Conservation (phyloP, 2,329 filamentous ascomycete species). For the Didymella exigua region DNA sequence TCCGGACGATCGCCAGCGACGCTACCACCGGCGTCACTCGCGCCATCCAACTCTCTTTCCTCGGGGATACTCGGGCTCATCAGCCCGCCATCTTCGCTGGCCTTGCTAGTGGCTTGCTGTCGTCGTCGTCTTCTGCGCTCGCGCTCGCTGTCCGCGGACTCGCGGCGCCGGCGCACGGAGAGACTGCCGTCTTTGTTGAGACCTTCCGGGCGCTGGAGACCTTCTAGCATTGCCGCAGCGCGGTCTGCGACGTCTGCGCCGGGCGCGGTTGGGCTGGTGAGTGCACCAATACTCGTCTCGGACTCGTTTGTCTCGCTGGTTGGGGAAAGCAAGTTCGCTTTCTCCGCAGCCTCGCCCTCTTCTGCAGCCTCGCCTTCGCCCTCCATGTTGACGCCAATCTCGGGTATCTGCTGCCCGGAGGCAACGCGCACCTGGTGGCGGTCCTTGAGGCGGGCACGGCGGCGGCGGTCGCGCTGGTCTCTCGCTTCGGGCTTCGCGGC, state of each 20-base stretch:
- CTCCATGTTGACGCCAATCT: conserved; percentile 62
- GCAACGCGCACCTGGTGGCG: conserved; percentile 87
- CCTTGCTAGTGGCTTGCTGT: conserved; percentile 38
- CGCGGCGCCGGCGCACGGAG: conserved; percentile 67
- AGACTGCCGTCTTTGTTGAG: conserved; percentile 56
- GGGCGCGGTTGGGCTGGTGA: conserved; percentile 41
- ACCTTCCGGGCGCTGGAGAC: conserved; percentile 69
- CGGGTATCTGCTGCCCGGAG: conserved; percentile 86
- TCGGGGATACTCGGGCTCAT: conserved; percentile 45
- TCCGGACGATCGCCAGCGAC: conserved; percentile 8
- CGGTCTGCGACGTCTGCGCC: conserved; percentile 77
- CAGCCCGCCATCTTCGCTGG: conserved; percentile 40
- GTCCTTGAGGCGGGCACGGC: conserved; percentile 87
- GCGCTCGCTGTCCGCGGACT: conserved; percentile 81
- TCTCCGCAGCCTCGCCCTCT: conserved; percentile 41
- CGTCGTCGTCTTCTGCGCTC: conserved; percentile 68
- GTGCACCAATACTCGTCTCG: conserved; percentile 27
- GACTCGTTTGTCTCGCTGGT: conserved; percentile 42
- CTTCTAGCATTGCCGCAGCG: conserved; percentile 81
- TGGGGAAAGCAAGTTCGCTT: conserved; percentile 62
- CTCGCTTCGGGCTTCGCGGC: conserved; percentile 88
- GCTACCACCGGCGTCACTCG: conserved; percentile 13
- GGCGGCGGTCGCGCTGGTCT: conserved; percentile 86
- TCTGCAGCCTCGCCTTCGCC: conserved; percentile 49
- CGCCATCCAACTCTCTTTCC: conserved; percentile 26